phyloP scores from a whole-genome alignment of 2,329 filamentous ascomycete genomes.

The Cercospora janseana region DNA sequence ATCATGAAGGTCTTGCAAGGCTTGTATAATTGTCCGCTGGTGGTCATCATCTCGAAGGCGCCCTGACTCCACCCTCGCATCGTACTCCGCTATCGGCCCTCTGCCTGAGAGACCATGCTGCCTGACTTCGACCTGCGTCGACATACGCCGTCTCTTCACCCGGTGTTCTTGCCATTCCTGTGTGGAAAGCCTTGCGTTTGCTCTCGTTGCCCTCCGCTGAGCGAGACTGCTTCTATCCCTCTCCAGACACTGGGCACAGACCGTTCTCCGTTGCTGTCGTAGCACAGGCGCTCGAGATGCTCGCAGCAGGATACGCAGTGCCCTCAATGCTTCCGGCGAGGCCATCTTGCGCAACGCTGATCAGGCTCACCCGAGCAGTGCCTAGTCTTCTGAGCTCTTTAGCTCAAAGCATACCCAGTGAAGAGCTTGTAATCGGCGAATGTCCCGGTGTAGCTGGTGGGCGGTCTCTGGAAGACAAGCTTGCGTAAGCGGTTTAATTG shows the following conservation, averaged over 20 bases:
- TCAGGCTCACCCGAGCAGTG: conserved; percentile 5
- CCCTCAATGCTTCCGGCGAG: conserved; percentile 26
- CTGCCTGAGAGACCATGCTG: conserved; percentile 24
- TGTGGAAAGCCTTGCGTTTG: neutral
- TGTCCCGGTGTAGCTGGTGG: too few species aligned
- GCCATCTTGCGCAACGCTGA: conserved; percentile 23
- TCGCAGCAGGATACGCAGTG: conserved; percentile 27
- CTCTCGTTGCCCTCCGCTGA: neutral
- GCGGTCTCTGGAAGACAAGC: too few species aligned
- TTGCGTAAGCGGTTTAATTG: too few species aligned
- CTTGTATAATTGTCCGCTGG: conserved; percentile 86
- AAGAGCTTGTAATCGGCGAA: neutral
- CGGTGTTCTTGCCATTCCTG: conserved; percentile 2
- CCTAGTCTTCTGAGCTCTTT: conserved; percentile 11
- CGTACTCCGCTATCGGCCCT: conserved; percentile 86
- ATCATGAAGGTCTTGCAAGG: conserved; percentile 83
- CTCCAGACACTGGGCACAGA: conserved; percentile 31
- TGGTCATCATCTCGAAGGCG: conserved; percentile 82
- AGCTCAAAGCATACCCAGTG: conserved; percentile 11
- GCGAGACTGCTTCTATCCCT: neutral
- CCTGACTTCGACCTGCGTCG: conserved; percentile 36
- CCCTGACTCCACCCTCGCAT: conserved; percentile 71
- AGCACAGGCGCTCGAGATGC: conserved; percentile 14
- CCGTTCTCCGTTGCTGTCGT: conserved; percentile 24
- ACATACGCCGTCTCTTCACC: conserved; percentile 21